Evolutionary conservation across 2,329 filamentous ascomycete species (phyloP), one percentile per base, ranked within the genome.

Genomic region (Colletotrichum filicis): DNA sequence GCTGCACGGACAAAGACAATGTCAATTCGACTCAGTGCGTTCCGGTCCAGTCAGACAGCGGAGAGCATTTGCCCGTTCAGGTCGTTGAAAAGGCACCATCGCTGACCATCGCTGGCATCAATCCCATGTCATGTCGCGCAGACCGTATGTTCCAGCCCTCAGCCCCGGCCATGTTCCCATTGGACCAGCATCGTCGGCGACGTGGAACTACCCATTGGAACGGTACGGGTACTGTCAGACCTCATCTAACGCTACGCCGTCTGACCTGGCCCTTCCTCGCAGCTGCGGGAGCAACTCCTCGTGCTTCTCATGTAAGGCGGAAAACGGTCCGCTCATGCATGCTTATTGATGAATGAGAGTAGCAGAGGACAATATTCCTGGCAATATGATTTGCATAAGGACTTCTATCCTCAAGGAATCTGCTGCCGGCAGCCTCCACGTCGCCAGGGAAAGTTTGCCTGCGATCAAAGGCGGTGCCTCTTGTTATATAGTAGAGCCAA

Each of bases 321-420:
- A 74, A 71, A 74, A 72, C 68, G 71, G 71, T 72, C 71, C 71
- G 68, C 71, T 66, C 71, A 66, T 74, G 71, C 71, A 74, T 53
- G 52, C 30, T 35, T 49, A 71, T 74, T 74, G 71, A 57, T 60
- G 61, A 72, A 66, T 66, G 35, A 28, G 42, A 62, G 61, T 35
- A 58, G 57, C 57, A 37, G 71, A 37, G 32, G 46, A 24, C 12
- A 26, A n/a, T 19, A 61, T 53, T 66, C 37, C 28, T 42, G 24
- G 66, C 30, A 22, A 30, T 49, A 67, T 73, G 71, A 42, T 71
- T 62, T 74, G 57, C 71, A 67, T 62, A 37, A 24, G 8, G 37
- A 30, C 26, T 64, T 26, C 35, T 52, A 14, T 52, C 66, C 69
- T 55, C 70, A 60, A 63, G 66, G 70, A 60, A 64, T 22, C 42